Conservation (phyloP, 495 filamentous ascomycete species). For the Podospora comata region DNA sequence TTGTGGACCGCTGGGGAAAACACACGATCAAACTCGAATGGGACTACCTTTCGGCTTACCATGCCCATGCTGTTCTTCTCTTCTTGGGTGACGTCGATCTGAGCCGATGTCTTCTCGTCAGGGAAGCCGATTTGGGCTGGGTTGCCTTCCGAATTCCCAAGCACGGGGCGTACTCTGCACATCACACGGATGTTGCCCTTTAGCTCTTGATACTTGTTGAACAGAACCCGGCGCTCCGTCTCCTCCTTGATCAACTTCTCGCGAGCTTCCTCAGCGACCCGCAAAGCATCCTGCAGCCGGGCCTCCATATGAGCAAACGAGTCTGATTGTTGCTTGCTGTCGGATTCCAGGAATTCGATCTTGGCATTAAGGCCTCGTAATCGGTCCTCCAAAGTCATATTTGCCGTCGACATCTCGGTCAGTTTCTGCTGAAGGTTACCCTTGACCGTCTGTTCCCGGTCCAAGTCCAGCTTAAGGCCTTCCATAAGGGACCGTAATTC, state of each 20-base stretch:
- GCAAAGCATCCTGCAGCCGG: constrained; percentile 71
- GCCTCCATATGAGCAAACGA: constrained; percentile 73
- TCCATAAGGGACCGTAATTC: constrained; percentile 53
- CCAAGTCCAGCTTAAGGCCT: constrained; percentile 55
- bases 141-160: constrained; percentile 55
- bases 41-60: constrained; percentile 68
- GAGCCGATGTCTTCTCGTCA: constrained; percentile 75
- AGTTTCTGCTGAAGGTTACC: constrained; percentile 48
- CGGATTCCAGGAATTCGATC: constrained; percentile 84
- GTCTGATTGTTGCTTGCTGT: constrained; percentile 78
- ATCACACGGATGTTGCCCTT: constrained; percentile 99
- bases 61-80: constrained; percentile 80
- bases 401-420: constrained; percentile 60
- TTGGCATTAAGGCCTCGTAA: constrained; percentile 70
- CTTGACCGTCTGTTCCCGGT: constrained; percentile 46
- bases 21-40: constrained; percentile 91
- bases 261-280: constrained; percentile 63
- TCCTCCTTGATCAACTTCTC: constrained; percentile 90
- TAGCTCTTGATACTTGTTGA: constrained; percentile 98
- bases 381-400: constrained; percentile 66
- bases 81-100: constrained; percentile 76
- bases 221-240: constrained; percentile 82
- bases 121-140: constrained; percentile 72
- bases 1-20: constrained; percentile 78
- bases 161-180: constrained; percentile 86